Conservation (phyloP, 768 basidiomycete genomes). For the Psilocybe azurescens region DNA sequence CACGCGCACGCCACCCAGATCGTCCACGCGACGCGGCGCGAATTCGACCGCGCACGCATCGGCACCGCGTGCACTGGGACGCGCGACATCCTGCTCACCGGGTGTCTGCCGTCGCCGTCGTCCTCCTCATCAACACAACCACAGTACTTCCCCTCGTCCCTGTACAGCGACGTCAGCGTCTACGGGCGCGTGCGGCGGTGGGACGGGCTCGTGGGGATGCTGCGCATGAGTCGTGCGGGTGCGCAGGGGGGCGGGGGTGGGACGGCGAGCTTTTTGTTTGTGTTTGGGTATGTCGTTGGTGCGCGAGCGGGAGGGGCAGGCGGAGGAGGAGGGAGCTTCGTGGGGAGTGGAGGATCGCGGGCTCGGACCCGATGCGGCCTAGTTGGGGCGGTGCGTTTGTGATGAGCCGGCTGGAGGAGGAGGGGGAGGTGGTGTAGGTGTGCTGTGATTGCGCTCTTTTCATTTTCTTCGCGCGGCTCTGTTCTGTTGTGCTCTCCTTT, state of each 20-base stretch:
- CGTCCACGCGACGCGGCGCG: conserved; percentile 21
- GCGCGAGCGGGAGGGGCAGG: conserved; percentile 19
- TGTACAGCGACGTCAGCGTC: conserved; percentile 51
- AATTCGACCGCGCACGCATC: conserved; percentile 25
- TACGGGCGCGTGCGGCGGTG: conserved; percentile 61
- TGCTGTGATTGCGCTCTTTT: background rate
- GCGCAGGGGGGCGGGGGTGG: background rate
- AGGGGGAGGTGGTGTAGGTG: background rate
- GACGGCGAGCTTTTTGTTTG: conserved; percentile 45
- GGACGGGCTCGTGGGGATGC: conserved; percentile 63
- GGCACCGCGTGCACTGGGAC: conserved; percentile 55
- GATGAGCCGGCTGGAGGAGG: conserved; percentile 48
- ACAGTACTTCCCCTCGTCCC: background rate
- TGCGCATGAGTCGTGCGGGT: conserved; percentile 23
- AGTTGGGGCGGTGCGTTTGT: conserved; percentile 70
- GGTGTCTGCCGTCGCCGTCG: background rate
- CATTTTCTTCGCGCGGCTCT: background rate
- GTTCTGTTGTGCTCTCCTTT: background rate
- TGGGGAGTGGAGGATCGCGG: conserved; percentile 70
- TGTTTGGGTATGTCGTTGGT: conserved; percentile 75
- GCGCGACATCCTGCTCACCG: conserved; percentile 51
- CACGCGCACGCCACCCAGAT: background rate
- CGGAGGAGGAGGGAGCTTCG: conserved; percentile 57
- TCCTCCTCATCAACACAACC: no score
- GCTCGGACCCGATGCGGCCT: conserved; percentile 48